Base-by-base conservation (phyloP, 805 yeast genomes). In the Yarrowia hollandica region DNA sequence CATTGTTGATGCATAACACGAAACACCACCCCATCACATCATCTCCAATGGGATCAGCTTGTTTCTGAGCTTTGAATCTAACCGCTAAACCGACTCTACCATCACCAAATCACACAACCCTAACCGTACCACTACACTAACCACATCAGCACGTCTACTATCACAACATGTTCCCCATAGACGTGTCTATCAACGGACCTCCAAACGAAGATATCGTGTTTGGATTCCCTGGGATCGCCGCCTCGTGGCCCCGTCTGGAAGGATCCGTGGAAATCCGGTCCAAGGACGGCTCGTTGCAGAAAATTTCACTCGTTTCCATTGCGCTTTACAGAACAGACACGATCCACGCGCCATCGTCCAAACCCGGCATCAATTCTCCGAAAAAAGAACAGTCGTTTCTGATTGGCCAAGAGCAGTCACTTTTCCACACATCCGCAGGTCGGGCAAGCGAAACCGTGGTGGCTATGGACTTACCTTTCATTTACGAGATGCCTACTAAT, bases 221-320 rank as follows among this genome's bases (percentile, higher is more conserved):
- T 37, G 78, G 78, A 11, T 75, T 66, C 54, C 78, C 78, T 2
- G 78, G 78, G 0, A 70, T 75, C n/a, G 67, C 71, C 2, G 78
- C 78, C 0, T 69, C 76, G 5, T 70, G 73, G 69, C 78, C 78
- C 2, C 67, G 78, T 5, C 61, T 75, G 2, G 69, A 69, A 18
- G 78, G 77, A 1, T 69, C 71, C 1, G 72, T 75, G 4, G 75
- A 74, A 55, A 64, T 75, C 31, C 65, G 77, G 8, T 62, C 71
- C n/a, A 62, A 62, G 30, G 67, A 66, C 34, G 66, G 66, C 15
- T 42, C 66, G 9, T 64, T 71, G 2, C 56, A 70, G 35, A 60
- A 61, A 7, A 61, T 73, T 3, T 34, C 66, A 11, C 61, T 65
- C n/a, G 72, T 75, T 7, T 60, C 64, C 4, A 62, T 74, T 7